Evolutionary conservation across 805 yeast genomes (phyloP), one percentile per base, ranked within the genome.

Genomic region (Cyberlindnera subsufficiens): DNA sequence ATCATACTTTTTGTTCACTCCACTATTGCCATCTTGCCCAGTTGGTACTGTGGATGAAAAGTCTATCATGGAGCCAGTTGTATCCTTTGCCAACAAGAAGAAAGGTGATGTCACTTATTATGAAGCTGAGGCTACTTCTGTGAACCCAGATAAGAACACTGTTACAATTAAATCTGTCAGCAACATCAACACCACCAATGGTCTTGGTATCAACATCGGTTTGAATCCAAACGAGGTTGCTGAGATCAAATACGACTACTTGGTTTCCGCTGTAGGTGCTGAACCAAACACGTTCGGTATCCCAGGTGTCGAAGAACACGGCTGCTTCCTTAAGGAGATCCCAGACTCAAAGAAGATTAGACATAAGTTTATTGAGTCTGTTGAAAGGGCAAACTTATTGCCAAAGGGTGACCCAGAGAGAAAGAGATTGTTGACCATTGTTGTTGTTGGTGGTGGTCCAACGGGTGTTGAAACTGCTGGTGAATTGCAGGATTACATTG

Each of bases 381-480:
- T 90, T 54, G 96, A 90, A 71, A 88, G 86, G 55, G 96, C 96
- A 37, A 82, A 84, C 63, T 70, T 85, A 52, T 77, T 89, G 57
- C 91, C 91, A 52, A 79, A 80, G 63, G 77, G 74, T 47, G 86
- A 78, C 54, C 82, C 80, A 37, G 95, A 86, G 65, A 79, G 96
- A 66, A 82, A 82, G 69, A 81, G 96, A 65, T 74, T 90, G 53
- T 73, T 90, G 65, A 84, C 86, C 45, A 75, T 87, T 48, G 91
- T 90, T 42, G 96, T 90, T 46, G 93, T 91, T 55, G 97, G 97
- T 58, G 97, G 96, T 68, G 97, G 97, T 53, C 97, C 97, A 61
- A 89, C 97, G 35, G 97, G 97, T 72, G 96, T 89, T 45, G 97
- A 89, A 69, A 84, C 89, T 53, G 96, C 97, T 47, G 97, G 96